Evolutionary conservation across 768 basidiomycete genomes (phyloP), one percentile per base, ranked within the genome.

Genomic region (Boletus vermiculosoides): DNA sequence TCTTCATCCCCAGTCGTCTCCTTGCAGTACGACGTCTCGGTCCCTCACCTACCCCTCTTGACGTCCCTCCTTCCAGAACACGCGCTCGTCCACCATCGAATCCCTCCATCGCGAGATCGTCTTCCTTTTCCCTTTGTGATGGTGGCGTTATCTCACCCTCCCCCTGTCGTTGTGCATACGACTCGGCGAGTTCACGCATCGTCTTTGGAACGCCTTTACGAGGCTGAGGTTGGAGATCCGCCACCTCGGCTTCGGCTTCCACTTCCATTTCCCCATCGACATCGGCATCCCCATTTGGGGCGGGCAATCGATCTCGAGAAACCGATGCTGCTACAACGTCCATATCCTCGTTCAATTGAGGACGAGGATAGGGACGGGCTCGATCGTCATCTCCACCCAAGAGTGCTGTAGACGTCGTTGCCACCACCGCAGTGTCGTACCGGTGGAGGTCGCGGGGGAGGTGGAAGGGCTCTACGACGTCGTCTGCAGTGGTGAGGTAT

Each of bases 401-500:
- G 20, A 1, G 31, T 13, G 42, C 34, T 15, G 52, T 30, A 12
- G 68, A 56, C 30, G 52, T 51, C n/a, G 53, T 48, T 2, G 56
- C 57, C 22, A 50, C 54, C n/a, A 47, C 30, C 20, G 59, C 55
- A 20, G 36, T 39, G 28, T 65, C 65, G 5, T 42, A n/a, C 60
- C 20, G 40, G 50, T 69, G 63, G 64, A 69, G 8, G 76, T 78
- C 80, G 59, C 83, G 84, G 1, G 91, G 91, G 28, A 93, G 74
- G 55, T 80, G 80, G 69, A 84, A 93, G 2, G 83, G 81, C 68
- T 87, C 77, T 2, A 93, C 88, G 52, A 92, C 86, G 57, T 82
- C 84, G 63, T 87, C 88, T 8, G 84, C 87, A 15, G 79, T 84
- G 8, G 82, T 78, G 18, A 93, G 75, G 70, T 88, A 92, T 8